phyloP scores from a whole-genome alignment of 305 asterid species.

The Nicotiana rustica region DNA sequence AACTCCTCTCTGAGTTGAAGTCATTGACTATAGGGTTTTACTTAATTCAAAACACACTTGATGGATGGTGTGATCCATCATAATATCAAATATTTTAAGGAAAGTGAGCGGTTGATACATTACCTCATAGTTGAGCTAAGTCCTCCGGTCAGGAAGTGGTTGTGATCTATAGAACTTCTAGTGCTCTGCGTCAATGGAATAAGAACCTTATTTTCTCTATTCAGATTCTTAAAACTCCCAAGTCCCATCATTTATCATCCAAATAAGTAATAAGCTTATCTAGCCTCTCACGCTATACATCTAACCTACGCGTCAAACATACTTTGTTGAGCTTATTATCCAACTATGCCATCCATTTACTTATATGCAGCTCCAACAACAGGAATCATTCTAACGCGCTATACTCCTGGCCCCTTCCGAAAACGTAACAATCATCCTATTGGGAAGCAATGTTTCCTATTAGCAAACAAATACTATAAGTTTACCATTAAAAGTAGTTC shows the following conservation, averaged over 20 bases:
- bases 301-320: background rate
- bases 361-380: conserved; percentile 18
- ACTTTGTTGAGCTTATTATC: conserved; percentile 14
- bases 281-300: background rate
- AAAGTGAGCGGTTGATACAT: background rate
- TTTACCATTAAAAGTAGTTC: background rate
- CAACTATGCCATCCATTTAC: background rate
- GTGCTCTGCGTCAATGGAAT: background rate
- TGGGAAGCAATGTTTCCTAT: too few relatives aligned
- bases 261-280: conserved; percentile 10
- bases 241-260: background rate
- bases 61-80: background rate
- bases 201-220: background rate
- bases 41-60: background rate
- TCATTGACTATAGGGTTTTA: background rate
- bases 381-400: background rate
- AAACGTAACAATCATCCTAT: too few relatives aligned
- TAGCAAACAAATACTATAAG: too few relatives aligned
- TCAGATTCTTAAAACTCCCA: background rate
- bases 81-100: background rate
- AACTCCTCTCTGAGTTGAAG: conserved; percentile 9
- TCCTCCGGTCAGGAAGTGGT: background rate
- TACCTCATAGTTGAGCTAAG: conserved; percentile 2
- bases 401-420: background rate
- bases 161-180: background rate